A percentile compares a stretch with the other conserved stretches of the same genome.
phyloP scores from a whole-genome alignment of 2,329 filamentous ascomycete species.

The Fusarium clavum region DNA sequence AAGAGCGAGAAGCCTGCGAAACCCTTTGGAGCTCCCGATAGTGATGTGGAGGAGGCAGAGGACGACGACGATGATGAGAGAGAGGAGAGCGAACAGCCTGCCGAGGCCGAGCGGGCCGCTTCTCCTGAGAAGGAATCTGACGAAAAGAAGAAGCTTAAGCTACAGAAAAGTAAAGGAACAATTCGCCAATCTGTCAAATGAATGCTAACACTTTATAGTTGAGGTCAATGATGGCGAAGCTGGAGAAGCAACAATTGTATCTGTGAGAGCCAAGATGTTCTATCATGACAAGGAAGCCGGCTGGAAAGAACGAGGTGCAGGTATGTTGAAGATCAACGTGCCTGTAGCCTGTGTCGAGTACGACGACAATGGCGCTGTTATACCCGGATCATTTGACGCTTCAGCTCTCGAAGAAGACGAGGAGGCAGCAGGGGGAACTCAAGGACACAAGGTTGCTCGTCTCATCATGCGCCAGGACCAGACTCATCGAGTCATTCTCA shows the following conservation, averaged over 20 bases:
- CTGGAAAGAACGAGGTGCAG: constrained; percentile 92
- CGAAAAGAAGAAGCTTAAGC: constrained; percentile 73
- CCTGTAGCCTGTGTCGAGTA: constrained; percentile 67
- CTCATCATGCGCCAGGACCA: constrained; percentile 93
- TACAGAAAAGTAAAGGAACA: constrained; percentile 72
- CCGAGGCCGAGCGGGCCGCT: constrained; percentile 59
- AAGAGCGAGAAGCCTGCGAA: constrained; percentile 72
- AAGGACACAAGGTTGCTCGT: constrained; percentile 67
- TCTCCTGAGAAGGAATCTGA: constrained; percentile 68
- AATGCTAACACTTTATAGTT: constrained; percentile 59
- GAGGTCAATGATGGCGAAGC: constrained; percentile 87
- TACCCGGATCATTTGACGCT: constrained; percentile 67
- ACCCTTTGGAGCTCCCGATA: constrained; percentile 82
- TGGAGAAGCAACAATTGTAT: constrained; percentile 79
- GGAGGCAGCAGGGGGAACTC: constrained; percentile 44
- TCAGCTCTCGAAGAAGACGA: constrained; percentile 63
- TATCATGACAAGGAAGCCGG: constrained; percentile 76
- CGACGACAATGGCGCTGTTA: constrained; percentile 62
- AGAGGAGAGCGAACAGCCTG: constrained; percentile 57
- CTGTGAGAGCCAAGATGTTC: constrained; percentile 86
- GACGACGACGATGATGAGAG: constrained; percentile 54
- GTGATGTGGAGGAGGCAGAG: constrained; percentile 66
- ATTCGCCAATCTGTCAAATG: neutral
- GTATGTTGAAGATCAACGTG: constrained; percentile 86
- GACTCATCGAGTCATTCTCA: constrained; percentile 86